Evolutionary conservation across 306 rosid species (phyloP).

Genomic region (Vigna mungo): DNA sequence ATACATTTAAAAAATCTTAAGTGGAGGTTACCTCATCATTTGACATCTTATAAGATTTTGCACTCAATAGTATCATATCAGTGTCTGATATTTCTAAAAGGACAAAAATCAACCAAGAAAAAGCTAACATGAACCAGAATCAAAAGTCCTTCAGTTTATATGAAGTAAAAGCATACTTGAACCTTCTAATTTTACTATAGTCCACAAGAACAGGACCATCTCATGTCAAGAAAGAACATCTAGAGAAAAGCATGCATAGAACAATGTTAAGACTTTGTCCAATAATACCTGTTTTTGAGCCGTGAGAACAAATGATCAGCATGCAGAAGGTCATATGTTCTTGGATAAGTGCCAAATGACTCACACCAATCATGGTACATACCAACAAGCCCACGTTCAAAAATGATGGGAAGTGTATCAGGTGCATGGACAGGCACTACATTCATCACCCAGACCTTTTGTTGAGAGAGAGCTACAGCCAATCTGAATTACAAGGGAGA

Average conservation of each 20-base stretch:
- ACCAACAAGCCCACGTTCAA: constrained; percentile 89
- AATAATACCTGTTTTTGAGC: constrained; percentile 80
- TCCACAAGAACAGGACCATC: constrained; percentile 5
- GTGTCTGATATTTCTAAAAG: not conserved
- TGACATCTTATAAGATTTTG: not conserved
- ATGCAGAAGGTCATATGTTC: constrained; percentile 93
- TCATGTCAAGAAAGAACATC: constrained; percentile 5
- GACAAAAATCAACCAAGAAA: not conserved
- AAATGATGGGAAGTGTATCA: constrained; percentile 86
- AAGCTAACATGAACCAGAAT: not conserved
- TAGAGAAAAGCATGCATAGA: not conserved
- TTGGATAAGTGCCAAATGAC: constrained; percentile 86
- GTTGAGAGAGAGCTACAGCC: constrained; percentile 81
- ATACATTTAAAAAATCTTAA: too few relatives aligned
- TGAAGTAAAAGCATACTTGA: not conserved
- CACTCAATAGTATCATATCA: not conserved
- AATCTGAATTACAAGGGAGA: constrained; percentile 60
- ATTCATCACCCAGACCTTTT: constrained; percentile 95
- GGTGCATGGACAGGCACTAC: constrained; percentile 87
- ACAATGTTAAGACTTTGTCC: not conserved
- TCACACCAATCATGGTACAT: constrained; percentile 97
- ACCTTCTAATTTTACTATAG: not conserved
- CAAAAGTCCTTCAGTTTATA: not conserved
- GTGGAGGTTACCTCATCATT: too few relatives aligned
- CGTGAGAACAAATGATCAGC: constrained; percentile 96